Conservation (phyloP, 2,329 filamentous ascomycete species). For the Ophiostoma tasmaniense region DNA sequence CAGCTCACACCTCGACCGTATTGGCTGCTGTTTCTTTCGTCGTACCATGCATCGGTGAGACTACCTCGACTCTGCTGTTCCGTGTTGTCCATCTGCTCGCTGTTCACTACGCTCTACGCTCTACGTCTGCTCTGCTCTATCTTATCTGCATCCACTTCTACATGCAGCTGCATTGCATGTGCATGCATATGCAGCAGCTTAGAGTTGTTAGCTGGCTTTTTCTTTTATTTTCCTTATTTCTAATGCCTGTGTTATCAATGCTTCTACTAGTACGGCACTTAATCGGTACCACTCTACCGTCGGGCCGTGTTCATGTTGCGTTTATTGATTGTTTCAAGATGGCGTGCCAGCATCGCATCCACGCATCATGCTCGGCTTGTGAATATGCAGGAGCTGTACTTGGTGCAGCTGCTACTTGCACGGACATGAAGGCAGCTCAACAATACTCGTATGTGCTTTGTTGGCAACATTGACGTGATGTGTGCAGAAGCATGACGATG, state of each 20-base stretch:
- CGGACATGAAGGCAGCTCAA: not conserved
- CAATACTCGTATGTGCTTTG: no score
- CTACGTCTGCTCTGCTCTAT: not conserved
- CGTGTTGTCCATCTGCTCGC: not conserved
- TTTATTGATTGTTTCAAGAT: not conserved
- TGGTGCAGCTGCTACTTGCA: not conserved
- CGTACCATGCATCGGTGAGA: not conserved
- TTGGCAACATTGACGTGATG: no score
- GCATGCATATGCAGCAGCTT: not conserved
- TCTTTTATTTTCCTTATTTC: no score
- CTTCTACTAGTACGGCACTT: not conserved
- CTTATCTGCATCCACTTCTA: not conserved
- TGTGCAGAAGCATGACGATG: no score
- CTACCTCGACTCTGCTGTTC: not conserved
- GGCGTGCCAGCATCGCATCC: not conserved
- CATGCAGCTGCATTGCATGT: not conserved
- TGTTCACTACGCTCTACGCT: not conserved
- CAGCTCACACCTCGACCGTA: not conserved
- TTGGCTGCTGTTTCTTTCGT: not conserved
- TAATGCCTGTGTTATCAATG: not conserved
- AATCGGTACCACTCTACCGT: not conserved
- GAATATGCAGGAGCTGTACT: not conserved
- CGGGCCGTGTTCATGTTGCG: not conserved
- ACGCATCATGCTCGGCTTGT: not conserved
- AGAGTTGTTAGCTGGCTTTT: not conserved